Evolutionary conservation across 176 grass and related monocot genomes (phyloP).

Genomic region (Eleusine indica): DNA sequence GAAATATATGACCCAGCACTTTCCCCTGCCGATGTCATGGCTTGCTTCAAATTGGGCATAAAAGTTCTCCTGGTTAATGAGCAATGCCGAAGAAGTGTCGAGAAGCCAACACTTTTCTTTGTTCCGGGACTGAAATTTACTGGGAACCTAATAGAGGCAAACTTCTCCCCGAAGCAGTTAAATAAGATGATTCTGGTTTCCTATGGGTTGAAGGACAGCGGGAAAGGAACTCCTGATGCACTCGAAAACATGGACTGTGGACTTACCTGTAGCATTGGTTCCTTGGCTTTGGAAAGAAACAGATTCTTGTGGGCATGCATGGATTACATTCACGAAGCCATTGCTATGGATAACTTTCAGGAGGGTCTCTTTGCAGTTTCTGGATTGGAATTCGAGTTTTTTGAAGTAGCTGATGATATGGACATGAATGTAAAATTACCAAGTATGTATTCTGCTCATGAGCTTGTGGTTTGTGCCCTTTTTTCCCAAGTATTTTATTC

Average conservation of each 20-base stretch:
- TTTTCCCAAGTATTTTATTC: not conserved
- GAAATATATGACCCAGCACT: conserved; percentile 27
- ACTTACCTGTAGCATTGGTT: not conserved
- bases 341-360: not conserved
- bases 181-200: conserved; percentile 7
- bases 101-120: conserved; percentile 37
- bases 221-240: not conserved
- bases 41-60: conserved; percentile 15
- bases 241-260: not conserved
- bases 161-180: conserved; percentile 18
- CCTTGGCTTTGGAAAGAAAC: conserved; percentile 21
- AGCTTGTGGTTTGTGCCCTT: not conserved
- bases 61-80: conserved; percentile 28
- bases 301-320: conserved; percentile 12
- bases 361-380: conserved; percentile 5
- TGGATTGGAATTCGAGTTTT: conserved; percentile 4
- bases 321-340: conserved; percentile 16
- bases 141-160: conserved; percentile 17
- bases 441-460: conserved; percentile 3
- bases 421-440: conserved; percentile 15
- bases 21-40: conserved; percentile 30
- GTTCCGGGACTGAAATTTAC: conserved; percentile 4
- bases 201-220: not conserved
- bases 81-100: conserved; percentile 29
- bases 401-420: conserved; percentile 28